Evolutionary conservation across 2,329 filamentous ascomycete genomes (phyloP).

Genomic region (Phyllosticta citrichinensis): DNA sequence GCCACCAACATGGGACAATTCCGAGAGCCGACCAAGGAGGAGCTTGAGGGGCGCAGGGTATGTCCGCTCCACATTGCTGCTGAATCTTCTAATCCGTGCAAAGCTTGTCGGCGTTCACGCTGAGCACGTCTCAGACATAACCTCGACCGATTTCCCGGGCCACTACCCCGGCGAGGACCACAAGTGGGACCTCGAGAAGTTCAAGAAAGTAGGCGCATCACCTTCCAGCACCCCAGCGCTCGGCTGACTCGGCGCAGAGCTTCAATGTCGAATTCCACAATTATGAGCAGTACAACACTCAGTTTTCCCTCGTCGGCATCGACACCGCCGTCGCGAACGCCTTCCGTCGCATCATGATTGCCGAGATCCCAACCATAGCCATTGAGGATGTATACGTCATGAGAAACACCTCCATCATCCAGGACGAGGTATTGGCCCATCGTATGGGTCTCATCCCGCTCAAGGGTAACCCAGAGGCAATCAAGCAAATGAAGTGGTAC

Average conservation of each 20-base stretch:
- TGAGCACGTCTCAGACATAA: slow-evolving; percentile 83
- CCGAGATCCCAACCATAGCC: slow-evolving; percentile 88
- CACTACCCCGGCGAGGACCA: slow-evolving; percentile 85
- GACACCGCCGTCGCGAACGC: slow-evolving; percentile 94
- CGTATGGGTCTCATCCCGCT: slow-evolving; percentile 86
- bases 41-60: slow-evolving; percentile 54
- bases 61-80: slow-evolving; percentile 9
- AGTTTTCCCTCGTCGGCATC: slow-evolving; percentile 84
- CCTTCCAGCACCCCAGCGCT: neutral
- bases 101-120: slow-evolving; percentile 79
- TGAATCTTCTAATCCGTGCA: slow-evolving; percentile 6
- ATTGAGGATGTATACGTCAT: slow-evolving; percentile 89
- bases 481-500: slow-evolving; percentile 77
- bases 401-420: slow-evolving; percentile 96
- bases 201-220: slow-evolving; percentile 43
- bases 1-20: slow-evolving; percentile 31
- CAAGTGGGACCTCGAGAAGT: slow-evolving; percentile 65
- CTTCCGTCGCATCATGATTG: slow-evolving; percentile 89
- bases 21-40: slow-evolving; percentile 32
- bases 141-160: slow-evolving; percentile 83
- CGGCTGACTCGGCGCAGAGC: slow-evolving; percentile 31
- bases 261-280: slow-evolving; percentile 76
- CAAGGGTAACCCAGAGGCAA: slow-evolving; percentile 63
- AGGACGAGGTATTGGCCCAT: slow-evolving; percentile 91
- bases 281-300: slow-evolving; percentile 64